Evolutionary conservation across 805 yeast genomes (phyloP), one percentile per base, ranked within the genome.

Genomic region (Saccharomycopsis javanensis): DNA sequence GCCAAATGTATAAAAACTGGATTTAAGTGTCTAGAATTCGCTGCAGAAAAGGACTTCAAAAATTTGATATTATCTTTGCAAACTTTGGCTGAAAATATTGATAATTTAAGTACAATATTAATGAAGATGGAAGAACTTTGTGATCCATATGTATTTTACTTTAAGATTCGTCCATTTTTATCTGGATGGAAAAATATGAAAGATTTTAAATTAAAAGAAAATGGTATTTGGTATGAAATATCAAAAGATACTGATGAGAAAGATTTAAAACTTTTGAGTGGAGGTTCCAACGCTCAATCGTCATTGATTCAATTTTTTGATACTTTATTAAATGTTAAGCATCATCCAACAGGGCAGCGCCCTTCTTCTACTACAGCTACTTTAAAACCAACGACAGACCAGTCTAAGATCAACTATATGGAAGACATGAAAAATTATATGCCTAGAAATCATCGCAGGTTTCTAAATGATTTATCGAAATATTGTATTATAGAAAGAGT

Each of bases 111-210:
- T 13, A 75, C 85, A 2, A 78, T 87, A 1, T 71, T 92, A 63
- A 80, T 84, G 80, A 78, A 79, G 64, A 86, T 91, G 94, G 90
- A 87, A 66, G 96, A 91, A 63, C 86, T 86, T 86, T 88, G 97
- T 69, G 96, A 90, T 66, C 97, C 98, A 2, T 95, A 89, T 67
- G 83, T 86, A 3, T 91, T 92, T 68, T 91, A 88, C 70, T 87
- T 79, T 73, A 79, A 92, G 60, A 78, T 91, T 51, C 78, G 98
- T 66, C 97, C 97, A 0, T 91, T 79, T 64, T 73, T 92, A 62
- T 96, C 97, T 0, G 98, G 97, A 1, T 92, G 97, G 95, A 83
- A 83, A 67, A 88, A 88, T 66, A 91, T 92, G 97, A 81, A 79
- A 27, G 88, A 81, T 57, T 90, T 85, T 1, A 97, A 97, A 0